Base-by-base conservation (phyloP, 306 rosid genomes). In the Malus sieversii region DNA sequence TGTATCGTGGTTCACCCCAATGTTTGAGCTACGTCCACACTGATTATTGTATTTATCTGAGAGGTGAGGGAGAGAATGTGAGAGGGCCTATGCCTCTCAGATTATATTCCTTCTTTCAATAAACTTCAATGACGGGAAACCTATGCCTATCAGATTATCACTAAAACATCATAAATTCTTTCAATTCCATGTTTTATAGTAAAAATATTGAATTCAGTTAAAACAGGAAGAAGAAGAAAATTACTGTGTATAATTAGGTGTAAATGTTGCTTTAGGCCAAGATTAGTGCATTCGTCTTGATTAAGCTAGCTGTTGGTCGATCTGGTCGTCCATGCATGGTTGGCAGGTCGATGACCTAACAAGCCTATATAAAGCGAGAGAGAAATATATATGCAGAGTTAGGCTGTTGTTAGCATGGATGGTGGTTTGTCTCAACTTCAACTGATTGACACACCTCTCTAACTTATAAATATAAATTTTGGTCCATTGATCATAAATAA, bases 261-360 rank as follows among this genome's bases (percentile, higher is more conserved):
- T 58, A 46, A 23, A 59, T 48, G 55, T 48, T 48, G 20, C 8
- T 48, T 46, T 44, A 60, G 64, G 51, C 13, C 64, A 68, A 68
- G 57, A 67, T 5, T 4, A 45, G 14, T 23, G 18, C 57, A n/a
- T 70, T 57, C 29, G n/a, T 75, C 61, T 29, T 40, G 44, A 23
- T 42, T 11, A 10, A 75, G 67, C 68, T 61, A 69, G 67, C 68
- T 73, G 73, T 5, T 79, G 38, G 19, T 73, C 59, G 27, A 72
- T 73, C 52, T 53, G 53, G 72, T 44, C 63, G 5, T 9, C 62
- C 62, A 78, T 74, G 44, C 15, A 78, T 64, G 44, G 75, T 48
- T 68, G 70, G 77, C 14, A 51, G 67, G 74, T 78, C 12, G 79
- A 77, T 69, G 66, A 60, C 82, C 79, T 69, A 74, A 57, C 73